Conservation (phyloP, 805 yeast genomes). For the Nematodospora valgi region DNA sequence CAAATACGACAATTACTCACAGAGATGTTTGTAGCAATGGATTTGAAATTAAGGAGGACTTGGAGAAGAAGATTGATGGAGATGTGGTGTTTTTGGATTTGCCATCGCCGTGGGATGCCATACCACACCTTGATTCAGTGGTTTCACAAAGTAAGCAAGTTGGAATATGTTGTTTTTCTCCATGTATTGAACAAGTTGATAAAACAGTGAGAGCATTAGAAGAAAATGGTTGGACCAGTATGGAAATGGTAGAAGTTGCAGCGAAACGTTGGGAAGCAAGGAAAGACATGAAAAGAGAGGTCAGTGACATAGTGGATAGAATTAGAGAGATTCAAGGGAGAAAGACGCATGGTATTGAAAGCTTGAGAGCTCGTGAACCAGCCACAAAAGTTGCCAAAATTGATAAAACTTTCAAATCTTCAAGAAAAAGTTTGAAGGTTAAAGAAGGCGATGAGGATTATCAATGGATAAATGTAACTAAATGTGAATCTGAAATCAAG, state of each 20-base stretch:
- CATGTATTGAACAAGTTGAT: constrained; percentile 96
- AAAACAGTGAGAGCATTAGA: constrained; percentile 76
- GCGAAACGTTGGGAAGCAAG: constrained; percentile 87
- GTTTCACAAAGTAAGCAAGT: constrained; percentile 51
- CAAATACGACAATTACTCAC: constrained; percentile 69
- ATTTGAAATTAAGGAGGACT: constrained; percentile 49
- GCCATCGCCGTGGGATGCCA: constrained; percentile 97
- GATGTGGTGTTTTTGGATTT: constrained; percentile 82
- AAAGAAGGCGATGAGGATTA: constrained; percentile 82
- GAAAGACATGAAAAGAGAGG: constrained; percentile 77
- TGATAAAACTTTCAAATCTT: constrained; percentile 39
- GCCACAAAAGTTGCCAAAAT: constrained; percentile 32
- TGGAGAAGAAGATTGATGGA: constrained; percentile 45
- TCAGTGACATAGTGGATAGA: constrained; percentile 74
- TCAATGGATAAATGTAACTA: constrained; percentile 82
- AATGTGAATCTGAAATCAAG: constrained; percentile 79
- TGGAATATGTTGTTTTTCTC: constrained; percentile 91
- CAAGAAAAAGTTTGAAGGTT: constrained; percentile 84
- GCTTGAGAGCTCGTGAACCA: constrained; percentile 34
- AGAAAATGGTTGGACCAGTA: constrained; percentile 73
- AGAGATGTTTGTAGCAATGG: constrained; percentile 92
- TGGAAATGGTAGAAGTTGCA: constrained; percentile 90
- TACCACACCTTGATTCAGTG: constrained; percentile 65
- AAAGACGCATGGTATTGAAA: constrained; percentile 59
- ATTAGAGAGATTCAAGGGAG: constrained; percentile 75